Evolutionary conservation across 177 flowering plant genomes (phyloP).

Genomic region (Vitis hybrid): DNA sequence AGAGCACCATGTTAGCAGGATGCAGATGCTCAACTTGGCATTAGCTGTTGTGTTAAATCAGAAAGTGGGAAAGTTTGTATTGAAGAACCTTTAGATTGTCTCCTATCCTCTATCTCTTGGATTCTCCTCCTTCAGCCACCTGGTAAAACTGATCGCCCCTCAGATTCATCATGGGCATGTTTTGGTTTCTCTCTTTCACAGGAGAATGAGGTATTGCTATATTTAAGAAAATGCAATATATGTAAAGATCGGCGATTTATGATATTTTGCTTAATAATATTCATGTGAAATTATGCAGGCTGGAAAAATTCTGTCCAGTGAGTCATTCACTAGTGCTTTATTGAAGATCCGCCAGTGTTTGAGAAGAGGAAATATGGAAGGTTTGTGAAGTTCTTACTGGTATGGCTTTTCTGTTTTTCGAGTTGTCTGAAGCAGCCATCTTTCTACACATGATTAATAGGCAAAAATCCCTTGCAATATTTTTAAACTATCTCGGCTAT

Average conservation of each 20-base stretch:
- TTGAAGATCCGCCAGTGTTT: slow-evolving; percentile 51
- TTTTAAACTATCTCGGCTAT: neutral
- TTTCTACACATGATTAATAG: neutral
- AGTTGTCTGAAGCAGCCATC: neutral
- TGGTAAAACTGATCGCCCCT: slow-evolving; percentile 33
- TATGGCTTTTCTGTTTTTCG: neutral
- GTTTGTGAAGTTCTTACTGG: slow-evolving; percentile 27
- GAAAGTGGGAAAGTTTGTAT: slow-evolving; percentile 54
- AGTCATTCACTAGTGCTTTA: slow-evolving; percentile 55
- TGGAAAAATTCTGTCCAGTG: slow-evolving; percentile 47
- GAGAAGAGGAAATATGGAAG: slow-evolving; percentile 50
- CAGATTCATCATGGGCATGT: slow-evolving; percentile 56
- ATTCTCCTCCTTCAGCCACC: slow-evolving; percentile 72
- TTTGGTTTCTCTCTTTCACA: slow-evolving; percentile 89
- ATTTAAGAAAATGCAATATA: neutral
- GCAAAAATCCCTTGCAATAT: neutral
- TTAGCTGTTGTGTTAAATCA: slow-evolving; percentile 51
- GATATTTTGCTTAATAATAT: neutral
- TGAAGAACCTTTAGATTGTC: slow-evolving; percentile 77
- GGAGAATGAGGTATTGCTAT: slow-evolving; percentile 70
- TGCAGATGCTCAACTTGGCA: slow-evolving; percentile 37
- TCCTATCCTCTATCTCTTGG: slow-evolving; percentile 77
- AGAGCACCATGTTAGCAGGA: slow-evolving; percentile 40
- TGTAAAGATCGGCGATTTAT: neutral
- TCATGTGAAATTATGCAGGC: slow-evolving; percentile 33